Percentiles rank a stretch among this genome's conserved stretches.
Conservation (phyloP, 2,329 filamentous ascomycete species). For the Hypoxylon sp. region DNA sequence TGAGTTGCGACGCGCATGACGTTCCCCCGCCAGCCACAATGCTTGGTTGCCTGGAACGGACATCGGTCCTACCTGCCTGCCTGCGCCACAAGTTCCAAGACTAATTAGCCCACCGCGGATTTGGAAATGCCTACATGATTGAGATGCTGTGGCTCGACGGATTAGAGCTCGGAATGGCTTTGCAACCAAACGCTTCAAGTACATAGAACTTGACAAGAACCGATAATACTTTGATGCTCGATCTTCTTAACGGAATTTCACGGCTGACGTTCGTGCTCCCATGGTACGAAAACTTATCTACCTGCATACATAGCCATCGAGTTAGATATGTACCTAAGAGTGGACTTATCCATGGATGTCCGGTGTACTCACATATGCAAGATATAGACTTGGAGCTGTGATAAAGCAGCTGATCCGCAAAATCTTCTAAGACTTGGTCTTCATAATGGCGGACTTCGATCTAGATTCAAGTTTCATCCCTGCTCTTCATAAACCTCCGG, state of each 20-base stretch:
- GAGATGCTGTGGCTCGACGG: not conserved
- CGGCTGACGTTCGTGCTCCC: not conserved
- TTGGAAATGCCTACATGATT: not conserved
- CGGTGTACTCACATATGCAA: conserved; percentile 1
- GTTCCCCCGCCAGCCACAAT: conserved; percentile 42
- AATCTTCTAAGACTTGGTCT: conserved; percentile 18
- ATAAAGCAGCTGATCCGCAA: conserved; percentile 20
- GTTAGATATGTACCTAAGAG: not conserved
- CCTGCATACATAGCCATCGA: not conserved
- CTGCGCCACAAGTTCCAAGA: conserved; percentile 24
- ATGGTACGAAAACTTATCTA: not conserved
- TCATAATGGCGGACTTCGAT: conserved; percentile 69
- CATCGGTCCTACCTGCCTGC: no score
- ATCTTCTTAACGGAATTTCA: not conserved
- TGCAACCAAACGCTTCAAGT: conserved; percentile 1
- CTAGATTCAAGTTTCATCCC: conserved; percentile 77
- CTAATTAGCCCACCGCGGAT: not conserved
- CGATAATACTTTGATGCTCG: not conserved
- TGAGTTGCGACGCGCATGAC: conserved; percentile 44
- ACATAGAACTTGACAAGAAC: not conserved
- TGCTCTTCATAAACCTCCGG: conserved; percentile 86
- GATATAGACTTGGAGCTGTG: conserved; percentile 13
- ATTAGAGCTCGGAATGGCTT: conserved; percentile 7
- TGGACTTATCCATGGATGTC: not conserved
- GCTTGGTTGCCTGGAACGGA: conserved; percentile 20